Conservation (phyloP, 1,284 basidiomycete species). For the Apiotrichum siamense region DNA sequence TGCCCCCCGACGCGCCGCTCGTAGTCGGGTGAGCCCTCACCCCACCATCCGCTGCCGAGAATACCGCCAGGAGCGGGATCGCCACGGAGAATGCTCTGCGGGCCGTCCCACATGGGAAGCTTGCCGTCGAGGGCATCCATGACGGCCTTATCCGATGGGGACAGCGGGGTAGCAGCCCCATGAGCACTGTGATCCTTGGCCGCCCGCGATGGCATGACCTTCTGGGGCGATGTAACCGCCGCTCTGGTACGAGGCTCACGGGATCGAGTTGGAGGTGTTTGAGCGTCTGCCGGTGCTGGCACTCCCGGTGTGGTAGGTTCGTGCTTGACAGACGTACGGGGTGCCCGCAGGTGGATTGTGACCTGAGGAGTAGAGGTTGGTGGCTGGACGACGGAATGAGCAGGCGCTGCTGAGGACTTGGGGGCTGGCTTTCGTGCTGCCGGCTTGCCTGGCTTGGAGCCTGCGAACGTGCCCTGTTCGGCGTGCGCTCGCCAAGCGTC, state of each 20-base stretch:
- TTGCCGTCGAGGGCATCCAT: conserved; percentile 33
- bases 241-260: conserved; percentile 1
- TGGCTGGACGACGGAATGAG: background rate
- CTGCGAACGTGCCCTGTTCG: conserved; percentile 20
- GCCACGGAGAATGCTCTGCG: conserved; percentile 28
- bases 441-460: conserved; percentile 16
- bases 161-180: no score
- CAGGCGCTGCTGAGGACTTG: background rate
- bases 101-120: conserved; percentile 39
- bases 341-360: conserved; percentile 11
- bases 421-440: conserved; percentile 4
- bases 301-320: background rate
- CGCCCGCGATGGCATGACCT: conserved; percentile 2
- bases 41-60: conserved; percentile 44
- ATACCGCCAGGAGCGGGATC: conserved; percentile 28
- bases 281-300: background rate
- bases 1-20: conserved; percentile 24
- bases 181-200: no score
- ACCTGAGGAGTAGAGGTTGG: conserved; percentile 8
- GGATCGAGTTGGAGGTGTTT: background rate
- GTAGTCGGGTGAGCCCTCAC: conserved; percentile 34
- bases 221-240: background rate
- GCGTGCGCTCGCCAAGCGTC: conserved; percentile 27
- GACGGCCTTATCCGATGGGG: conserved; percentile 20
- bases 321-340: background rate